A percentile compares a stretch with the other conserved stretches of the same genome.
Evolutionary conservation across 2,329 filamentous ascomycete genomes (phyloP).

Genomic region (Arthrocladium fulminans): DNA sequence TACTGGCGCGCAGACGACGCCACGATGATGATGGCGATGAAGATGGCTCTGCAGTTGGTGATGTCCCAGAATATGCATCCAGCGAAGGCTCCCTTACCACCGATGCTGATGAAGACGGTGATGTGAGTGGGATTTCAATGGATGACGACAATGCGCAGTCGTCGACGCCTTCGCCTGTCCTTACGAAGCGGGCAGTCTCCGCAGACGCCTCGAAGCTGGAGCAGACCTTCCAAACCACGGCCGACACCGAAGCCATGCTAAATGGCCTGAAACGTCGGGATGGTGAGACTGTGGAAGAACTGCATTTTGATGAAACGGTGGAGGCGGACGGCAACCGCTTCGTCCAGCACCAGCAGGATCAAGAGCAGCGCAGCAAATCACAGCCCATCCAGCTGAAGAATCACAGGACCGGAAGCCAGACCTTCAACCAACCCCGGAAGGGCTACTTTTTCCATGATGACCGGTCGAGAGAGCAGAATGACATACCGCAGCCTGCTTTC

Average conservation of each 20-base stretch:
- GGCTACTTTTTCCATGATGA: constrained; percentile 98
- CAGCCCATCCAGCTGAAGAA: constrained; percentile 32
- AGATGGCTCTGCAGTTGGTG: constrained; percentile 41
- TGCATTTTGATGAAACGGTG: constrained; percentile 43
- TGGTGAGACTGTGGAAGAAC: constrained; percentile 32
- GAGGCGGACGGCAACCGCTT: background rate
- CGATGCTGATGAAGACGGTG: constrained; percentile 50
- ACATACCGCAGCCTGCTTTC: background rate
- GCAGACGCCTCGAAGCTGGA: background rate
- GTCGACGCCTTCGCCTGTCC: background rate
- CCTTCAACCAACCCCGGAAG: constrained; percentile 88
- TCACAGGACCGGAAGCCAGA: constrained; percentile 77
- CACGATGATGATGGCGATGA: constrained; percentile 43
- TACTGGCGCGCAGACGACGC: constrained; percentile 37
- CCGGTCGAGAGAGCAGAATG: constrained; percentile 33
- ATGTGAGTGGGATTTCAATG: constrained; percentile 41
- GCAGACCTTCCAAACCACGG: constrained; percentile 15
- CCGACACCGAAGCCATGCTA: constrained; percentile 54
- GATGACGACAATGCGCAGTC: constrained; percentile 31
- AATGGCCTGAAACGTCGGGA: constrained; percentile 47
- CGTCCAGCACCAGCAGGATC: background rate
- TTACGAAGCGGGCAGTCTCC: background rate
- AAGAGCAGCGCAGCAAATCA: constrained; percentile 2
- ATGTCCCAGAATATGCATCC: constrained; percentile 52
- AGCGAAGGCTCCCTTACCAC: constrained; percentile 53